Base-by-base conservation (phyloP, 768 basidiomycete species). In the Chalciporus piperatus region DNA sequence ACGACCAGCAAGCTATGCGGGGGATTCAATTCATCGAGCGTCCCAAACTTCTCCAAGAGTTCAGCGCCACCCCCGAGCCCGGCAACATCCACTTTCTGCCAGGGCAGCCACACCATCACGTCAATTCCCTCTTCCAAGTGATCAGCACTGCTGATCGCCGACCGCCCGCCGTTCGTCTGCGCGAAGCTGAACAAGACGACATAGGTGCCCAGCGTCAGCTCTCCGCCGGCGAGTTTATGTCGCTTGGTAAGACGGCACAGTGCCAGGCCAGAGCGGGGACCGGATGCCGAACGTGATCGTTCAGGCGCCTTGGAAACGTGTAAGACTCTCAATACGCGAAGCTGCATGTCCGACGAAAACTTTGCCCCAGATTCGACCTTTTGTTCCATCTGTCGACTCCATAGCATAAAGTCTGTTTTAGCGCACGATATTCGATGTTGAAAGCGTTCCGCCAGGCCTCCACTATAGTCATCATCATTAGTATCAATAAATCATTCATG, bases 391-490 rank as follows among this genome's bases (percentile, higher is more conserved):
- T 80, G 78, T 47, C 75, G 76, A 47, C 73, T 73, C 83, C 83
- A 85, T 3, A 85, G 66, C 3, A 71, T 55, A 42, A 79, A 71
- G 28, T 75, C 71, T 5, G 79, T 82, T 25, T 72, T 72, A 5
- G 70, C 62, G 22, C 72, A 74, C 19, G 75, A 69, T 38, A 76
- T 74, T 27, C 74, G 60, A 11, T 72, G 68, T 4, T 73, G 72
- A 1, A 79, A 75, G 7, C 74, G 75, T 28, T 78, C 77, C 0
- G 83, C 83, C 3, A 84, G 58, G 1, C 84, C 83, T 33, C 77
- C 77, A n/a, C 84, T 85, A 48, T n/a, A 14, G 6, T 22, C 22
- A 3, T 32, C 22, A 22, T 32, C 30, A 13, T 12, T 10, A 32
- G 30, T 10, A 32, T 13, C 10, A 11, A 32, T 32, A 32, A 7